A percentile compares a stretch with the other conserved stretches of the same genome.
Conservation (phyloP, 2,329 filamentous ascomycete genomes). For the Scytalidium sp. region DNA sequence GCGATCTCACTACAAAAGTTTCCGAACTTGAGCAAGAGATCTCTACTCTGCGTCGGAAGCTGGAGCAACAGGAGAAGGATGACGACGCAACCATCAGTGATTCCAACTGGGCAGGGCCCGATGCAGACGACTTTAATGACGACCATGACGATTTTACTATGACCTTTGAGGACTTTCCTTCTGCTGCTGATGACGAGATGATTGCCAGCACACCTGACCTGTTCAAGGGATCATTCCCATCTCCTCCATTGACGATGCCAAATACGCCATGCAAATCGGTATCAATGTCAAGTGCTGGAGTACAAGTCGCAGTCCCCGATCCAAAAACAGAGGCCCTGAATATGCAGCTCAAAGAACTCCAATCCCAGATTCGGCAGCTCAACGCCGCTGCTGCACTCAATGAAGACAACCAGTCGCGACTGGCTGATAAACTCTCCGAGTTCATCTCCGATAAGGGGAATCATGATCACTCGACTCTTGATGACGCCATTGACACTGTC, state of each 20-base stretch:
- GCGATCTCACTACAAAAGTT: constrained; percentile 16
- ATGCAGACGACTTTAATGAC: constrained; percentile 39
- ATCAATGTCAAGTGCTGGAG: constrained; percentile 10
- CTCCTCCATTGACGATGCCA: constrained; percentile 26
- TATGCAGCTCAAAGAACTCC: constrained; percentile 19
- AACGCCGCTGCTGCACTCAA: constrained; percentile 20
- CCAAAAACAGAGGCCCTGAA: constrained; percentile 20
- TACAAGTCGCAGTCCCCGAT: constrained; percentile 19
- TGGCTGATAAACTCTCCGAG: constrained; percentile 22
- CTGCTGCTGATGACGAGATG: constrained; percentile 16
- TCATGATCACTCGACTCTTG: constrained; percentile 20
- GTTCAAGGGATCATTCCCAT: constrained; percentile 25
- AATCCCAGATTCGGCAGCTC: constrained; percentile 21
- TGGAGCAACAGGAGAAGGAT: constrained; percentile 17
- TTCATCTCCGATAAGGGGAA: constrained; percentile 20
- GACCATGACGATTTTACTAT: constrained; percentile 34
- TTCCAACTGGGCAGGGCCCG: constrained; percentile 48
- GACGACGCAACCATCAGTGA: constrained; percentile 12
- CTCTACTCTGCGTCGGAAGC: constrained; percentile 19
- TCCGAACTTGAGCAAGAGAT: constrained; percentile 26
- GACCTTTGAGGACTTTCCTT: constrained; percentile 4
- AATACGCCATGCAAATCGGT: constrained; percentile 22
- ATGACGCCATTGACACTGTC: constrained; percentile 26
- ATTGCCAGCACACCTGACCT: constrained; percentile 21
- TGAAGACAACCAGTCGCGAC: constrained; percentile 20